Conservation (phyloP, 305 asterid genomes). For the Fraxinus paxiana region DNA sequence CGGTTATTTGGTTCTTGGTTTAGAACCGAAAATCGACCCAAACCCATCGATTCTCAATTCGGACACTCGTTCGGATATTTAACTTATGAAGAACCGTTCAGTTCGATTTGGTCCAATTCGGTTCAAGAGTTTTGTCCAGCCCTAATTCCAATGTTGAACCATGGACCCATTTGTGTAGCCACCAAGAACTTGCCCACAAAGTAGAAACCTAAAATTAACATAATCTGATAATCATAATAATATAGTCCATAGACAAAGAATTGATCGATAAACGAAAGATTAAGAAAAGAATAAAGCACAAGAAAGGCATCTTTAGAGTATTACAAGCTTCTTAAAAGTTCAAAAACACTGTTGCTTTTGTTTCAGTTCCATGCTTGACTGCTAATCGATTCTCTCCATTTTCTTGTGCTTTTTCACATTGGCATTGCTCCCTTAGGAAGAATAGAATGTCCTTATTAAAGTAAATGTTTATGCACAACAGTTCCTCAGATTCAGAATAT, state of each 20-base stretch:
- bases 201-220: neutral
- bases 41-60: too few relatives aligned
- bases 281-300: constrained; percentile 10
- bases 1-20: too few relatives aligned
- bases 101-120: too few relatives aligned
- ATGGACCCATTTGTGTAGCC: neutral
- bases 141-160: neutral
- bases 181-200: neutral
- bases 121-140: too few relatives aligned
- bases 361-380: neutral
- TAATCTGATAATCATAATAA: neutral
- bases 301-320: constrained; percentile 16
- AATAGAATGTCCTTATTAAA: constrained; percentile 23
- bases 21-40: too few relatives aligned
- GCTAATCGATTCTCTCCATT: neutral
- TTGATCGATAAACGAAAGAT: neutral
- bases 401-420: neutral
- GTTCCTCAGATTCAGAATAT: neutral
- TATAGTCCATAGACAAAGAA: neutral
- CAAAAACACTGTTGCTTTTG: constrained; percentile 11
- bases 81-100: too few relatives aligned
- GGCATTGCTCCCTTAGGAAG: constrained; percentile 20
- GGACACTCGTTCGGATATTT: too few relatives aligned
- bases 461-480: neutral
- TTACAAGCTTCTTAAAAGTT: constrained; percentile 8